Conservation (phyloP, 805 yeast genomes). For the Pichia cephalocereana region DNA sequence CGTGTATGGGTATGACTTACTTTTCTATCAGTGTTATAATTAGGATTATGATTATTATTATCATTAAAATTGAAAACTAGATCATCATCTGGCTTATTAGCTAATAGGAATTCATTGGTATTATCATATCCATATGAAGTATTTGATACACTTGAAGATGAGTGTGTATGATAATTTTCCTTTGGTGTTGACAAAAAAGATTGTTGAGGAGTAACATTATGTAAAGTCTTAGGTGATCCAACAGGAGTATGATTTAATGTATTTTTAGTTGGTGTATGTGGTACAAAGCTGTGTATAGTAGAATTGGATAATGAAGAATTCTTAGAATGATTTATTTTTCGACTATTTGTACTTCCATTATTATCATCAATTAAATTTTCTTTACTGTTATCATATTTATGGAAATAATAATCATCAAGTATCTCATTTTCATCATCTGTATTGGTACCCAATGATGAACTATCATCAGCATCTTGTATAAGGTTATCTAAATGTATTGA, state of each 20-base stretch:
- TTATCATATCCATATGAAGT: neutral
- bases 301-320: too few relatives aligned
- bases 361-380: neutral
- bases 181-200: slow-evolving; percentile 8
- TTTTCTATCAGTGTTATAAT: neutral
- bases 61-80: neutral
- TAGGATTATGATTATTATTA: neutral
- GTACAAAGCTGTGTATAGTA: neutral
- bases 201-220: slow-evolving; percentile 1
- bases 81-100: neutral
- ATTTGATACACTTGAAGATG: slow-evolving; percentile 1
- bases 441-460: neutral
- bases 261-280: slow-evolving; percentile 9
- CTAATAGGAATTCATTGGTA: neutral
- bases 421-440: neutral
- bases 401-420: neutral
- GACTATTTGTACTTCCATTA: neutral
- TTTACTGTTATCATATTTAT: neutral
- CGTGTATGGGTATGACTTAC: slow-evolving; percentile 6
- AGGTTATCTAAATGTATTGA: slow-evolving; percentile 14
- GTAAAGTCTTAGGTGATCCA: slow-evolving; percentile 1
- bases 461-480: slow-evolving; percentile 4
- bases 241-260: slow-evolving; percentile 6
- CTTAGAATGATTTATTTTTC: neutral
- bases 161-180: neutral